Conservation (phyloP, 345 rosid species). For the Gossypium anomalum region DNA sequence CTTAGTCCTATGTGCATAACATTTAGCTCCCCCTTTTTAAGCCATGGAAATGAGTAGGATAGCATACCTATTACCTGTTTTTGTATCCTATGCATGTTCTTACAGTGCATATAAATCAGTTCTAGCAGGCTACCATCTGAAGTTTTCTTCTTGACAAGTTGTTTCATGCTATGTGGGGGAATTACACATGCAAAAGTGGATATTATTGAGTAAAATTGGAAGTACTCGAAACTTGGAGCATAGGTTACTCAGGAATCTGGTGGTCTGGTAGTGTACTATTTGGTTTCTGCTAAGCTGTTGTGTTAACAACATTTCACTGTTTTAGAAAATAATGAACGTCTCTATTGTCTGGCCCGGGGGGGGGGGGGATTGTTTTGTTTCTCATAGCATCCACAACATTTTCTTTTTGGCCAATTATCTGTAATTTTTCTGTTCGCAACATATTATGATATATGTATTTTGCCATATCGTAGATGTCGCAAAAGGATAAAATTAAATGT, state of each 20-base stretch:
- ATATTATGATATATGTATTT: neutral
- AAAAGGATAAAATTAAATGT: slow-evolving; percentile 11
- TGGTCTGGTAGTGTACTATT: neutral
- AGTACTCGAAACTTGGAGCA: neutral
- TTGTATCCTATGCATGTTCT: neutral
- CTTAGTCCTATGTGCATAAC: neutral
- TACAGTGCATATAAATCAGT: neutral
- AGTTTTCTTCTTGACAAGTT: neutral
- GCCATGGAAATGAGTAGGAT: neutral
- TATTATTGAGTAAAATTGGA: neutral
- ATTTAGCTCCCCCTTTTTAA: neutral
- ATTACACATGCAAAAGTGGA: neutral
- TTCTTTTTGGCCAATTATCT: neutral
- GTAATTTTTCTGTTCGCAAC: neutral
- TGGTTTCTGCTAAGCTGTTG: slow-evolving; percentile 4
- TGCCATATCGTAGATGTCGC: neutral
- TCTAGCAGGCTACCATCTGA: neutral
- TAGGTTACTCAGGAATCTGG: neutral
- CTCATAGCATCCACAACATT: slow-evolving; percentile 10
- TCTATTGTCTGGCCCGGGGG: neutral
- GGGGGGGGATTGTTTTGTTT: neutral
- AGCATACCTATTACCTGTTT: neutral
- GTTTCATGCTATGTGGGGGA: neutral
- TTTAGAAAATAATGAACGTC: slow-evolving; percentile 13
- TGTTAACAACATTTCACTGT: neutral